Evolutionary conservation across 2,329 filamentous ascomycete species (phyloP), one percentile per base, ranked within the genome.

Genomic region (Coniochaeta sp.): DNA sequence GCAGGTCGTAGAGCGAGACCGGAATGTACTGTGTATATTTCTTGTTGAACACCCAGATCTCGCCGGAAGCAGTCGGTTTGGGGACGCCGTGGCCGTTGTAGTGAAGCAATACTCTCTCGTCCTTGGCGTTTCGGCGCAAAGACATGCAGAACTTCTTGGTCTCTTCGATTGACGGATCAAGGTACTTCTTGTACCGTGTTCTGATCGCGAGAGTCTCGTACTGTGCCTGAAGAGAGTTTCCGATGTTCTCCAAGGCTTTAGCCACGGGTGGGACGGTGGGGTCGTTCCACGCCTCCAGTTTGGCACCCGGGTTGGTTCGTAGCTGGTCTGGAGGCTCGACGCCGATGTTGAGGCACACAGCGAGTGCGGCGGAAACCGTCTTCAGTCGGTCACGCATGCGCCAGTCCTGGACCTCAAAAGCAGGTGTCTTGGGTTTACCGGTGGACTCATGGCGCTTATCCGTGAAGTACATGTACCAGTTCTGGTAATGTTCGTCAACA

Each of bases 391-490:
- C 95, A 66, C 92, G 88, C 90, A 98, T 97, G 61, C 95, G 89
- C 95, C 95, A 99, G 72, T 98, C 95, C 71, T 96, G 90, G 6
- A 96, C 77, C 63, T 86, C 80, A 65, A 84, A 84, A 28, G 77
- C 73, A 19, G 81, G 82, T 58, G 85, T 82, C 71, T 92, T 91
- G 17, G 92, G 91, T 66, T 93, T 91, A 24, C 92, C 95, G 38
- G 91, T 93, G 24, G 91, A 95, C 72, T 98, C 95, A 75, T 99
- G 95, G 58, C 93, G 89, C 75, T 98, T 98, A 75, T 99, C 95
- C 64, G 93, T 97, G 74, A 90, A 99, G 76, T 99, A 99, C 93
- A 98, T 98, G 79, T 96, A 98, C 86, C 96, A 99, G 66, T 91
- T 96, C 89, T 96, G 74, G 59, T 62, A 28, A 12, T 30, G 10